A percentile compares a stretch with the other conserved stretches of the same genome.
phyloP scores from a whole-genome alignment of 2,329 filamentous ascomycete genomes.

The Pleoardoris graminearum region DNA sequence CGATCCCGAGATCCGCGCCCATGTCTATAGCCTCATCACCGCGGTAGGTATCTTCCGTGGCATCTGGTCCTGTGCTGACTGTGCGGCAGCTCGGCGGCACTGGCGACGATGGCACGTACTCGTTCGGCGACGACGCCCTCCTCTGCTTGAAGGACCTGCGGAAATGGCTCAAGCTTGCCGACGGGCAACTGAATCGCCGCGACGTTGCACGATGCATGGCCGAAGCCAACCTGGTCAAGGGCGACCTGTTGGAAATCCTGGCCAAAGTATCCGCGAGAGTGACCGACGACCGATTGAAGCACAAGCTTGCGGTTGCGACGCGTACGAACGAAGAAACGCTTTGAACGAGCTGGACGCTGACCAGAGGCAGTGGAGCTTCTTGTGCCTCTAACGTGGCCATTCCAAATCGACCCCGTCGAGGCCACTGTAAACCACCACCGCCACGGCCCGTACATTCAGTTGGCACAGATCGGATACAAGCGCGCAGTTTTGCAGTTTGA shows the following conservation, averaged over 20 bases:
- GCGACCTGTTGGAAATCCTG: slow-evolving; percentile 87
- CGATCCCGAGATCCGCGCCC: slow-evolving; percentile 88
- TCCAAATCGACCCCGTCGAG: slow-evolving; percentile 75
- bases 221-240: slow-evolving; percentile 88
- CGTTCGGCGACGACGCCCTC: slow-evolving; percentile 89
- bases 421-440: slow-evolving; percentile 93
- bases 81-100: slow-evolving; percentile 77
- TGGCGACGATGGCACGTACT: slow-evolving; percentile 79
- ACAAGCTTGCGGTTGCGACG: slow-evolving; percentile 80
- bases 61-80: slow-evolving; percentile 15
- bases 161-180: slow-evolving; percentile 92
- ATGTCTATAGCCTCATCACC: slow-evolving; percentile 91
- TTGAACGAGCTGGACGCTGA: slow-evolving; percentile 18
- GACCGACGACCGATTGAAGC: slow-evolving; percentile 73
- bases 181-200: slow-evolving; percentile 89
- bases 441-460: slow-evolving; percentile 85
- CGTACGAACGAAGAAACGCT: slow-evolving; percentile 44
- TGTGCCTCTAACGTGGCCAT: slow-evolving; percentile 91
- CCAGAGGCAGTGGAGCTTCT: slow-evolving; percentile 71
- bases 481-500: slow-evolving; percentile 83
- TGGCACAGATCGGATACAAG: slow-evolving; percentile 90
- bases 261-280: slow-evolving; percentile 72
- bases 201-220: slow-evolving; percentile 92
- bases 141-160: slow-evolving; percentile 92
- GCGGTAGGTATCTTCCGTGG: slow-evolving; percentile 63